Evolutionary conservation across 2,329 filamentous ascomycete genomes (phyloP).

Genomic region (Fusarium miscanthi): DNA sequence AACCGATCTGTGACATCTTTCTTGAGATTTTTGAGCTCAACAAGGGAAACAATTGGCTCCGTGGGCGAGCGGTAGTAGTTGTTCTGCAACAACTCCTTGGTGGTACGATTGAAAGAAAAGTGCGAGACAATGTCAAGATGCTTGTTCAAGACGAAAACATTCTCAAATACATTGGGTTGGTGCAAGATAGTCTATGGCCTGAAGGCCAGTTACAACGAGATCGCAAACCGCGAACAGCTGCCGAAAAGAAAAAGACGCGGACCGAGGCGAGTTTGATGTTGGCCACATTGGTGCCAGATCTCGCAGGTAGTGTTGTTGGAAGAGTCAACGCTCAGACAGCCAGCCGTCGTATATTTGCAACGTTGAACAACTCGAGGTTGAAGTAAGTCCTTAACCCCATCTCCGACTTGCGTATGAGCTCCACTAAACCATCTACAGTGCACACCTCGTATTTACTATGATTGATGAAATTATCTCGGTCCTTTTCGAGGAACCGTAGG

Average conservation of each 20-base stretch:
- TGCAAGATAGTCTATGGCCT: constrained; percentile 87
- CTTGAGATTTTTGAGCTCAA: constrained; percentile 96
- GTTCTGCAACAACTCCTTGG: constrained; percentile 95
- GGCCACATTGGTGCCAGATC: constrained; percentile 87
- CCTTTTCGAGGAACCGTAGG: constrained; percentile 64
- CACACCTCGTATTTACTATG: constrained; percentile 76
- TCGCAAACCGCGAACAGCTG: constrained; percentile 67
- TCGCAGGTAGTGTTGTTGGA: constrained; percentile 93
- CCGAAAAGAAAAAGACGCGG: constrained; percentile 82
- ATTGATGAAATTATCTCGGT: constrained; percentile 76
- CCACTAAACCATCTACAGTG: constrained; percentile 53
- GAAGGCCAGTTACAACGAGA: constrained; percentile 66
- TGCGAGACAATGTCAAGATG: constrained; percentile 82
- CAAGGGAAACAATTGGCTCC: constrained; percentile 95
- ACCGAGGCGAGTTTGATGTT: constrained; percentile 91
- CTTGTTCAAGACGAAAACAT: constrained; percentile 83
- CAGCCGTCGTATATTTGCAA: constrained; percentile 87
- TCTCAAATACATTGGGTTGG: constrained; percentile 76
- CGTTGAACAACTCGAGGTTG: constrained; percentile 88
- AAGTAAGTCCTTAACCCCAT: constrained; percentile 72
- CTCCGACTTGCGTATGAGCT: neutral
- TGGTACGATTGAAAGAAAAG: constrained; percentile 94
- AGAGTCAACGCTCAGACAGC: constrained; percentile 91
- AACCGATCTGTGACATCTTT: constrained; percentile 97
- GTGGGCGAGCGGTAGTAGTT: constrained; percentile 93